phyloP scores from a whole-genome alignment of 2,329 filamentous ascomycete genomes.

The Ascochyta koolunga region DNA sequence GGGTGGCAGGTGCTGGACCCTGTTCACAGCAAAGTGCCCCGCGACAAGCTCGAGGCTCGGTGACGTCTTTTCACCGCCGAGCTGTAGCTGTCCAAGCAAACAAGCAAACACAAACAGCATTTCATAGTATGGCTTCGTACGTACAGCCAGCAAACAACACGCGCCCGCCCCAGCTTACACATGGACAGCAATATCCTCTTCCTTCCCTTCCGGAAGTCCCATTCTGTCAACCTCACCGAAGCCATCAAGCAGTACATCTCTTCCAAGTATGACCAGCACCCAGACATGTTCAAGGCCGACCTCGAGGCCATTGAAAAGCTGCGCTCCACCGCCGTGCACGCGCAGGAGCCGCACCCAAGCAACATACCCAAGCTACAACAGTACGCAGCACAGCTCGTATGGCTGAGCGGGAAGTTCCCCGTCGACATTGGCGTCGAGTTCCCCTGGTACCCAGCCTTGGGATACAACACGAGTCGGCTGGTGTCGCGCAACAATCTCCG shows the following conservation, averaged over 20 bases:
- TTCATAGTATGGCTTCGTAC: conserved; percentile 35
- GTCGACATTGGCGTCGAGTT: conserved; percentile 97
- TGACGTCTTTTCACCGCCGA: conserved; percentile 33
- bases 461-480: conserved; percentile 82
- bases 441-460: conserved; percentile 91
- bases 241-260: conserved; percentile 96
- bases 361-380: conserved; percentile 86
- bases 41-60: conserved; percentile 15
- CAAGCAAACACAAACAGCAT: conserved; percentile 21
- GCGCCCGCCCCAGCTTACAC: background rate
- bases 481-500: conserved; percentile 69
- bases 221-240: conserved; percentile 75
- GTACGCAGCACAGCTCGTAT: conserved; percentile 91
- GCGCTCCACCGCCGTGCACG: conserved; percentile 83
- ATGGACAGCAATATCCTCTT: conserved; percentile 67
- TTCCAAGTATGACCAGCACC: conserved; percentile 97
- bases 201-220: conserved; percentile 87
- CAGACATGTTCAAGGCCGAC: conserved; percentile 93
- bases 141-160: background rate
- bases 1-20: conserved; percentile 4
- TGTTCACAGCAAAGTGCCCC: background rate
- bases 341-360: conserved; percentile 84
- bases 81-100: conserved; percentile 19
- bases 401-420: conserved; percentile 94
- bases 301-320: conserved; percentile 84